phyloP scores from a whole-genome alignment of 2,329 filamentous ascomycete genomes.

The Colletotrichum phormii region DNA sequence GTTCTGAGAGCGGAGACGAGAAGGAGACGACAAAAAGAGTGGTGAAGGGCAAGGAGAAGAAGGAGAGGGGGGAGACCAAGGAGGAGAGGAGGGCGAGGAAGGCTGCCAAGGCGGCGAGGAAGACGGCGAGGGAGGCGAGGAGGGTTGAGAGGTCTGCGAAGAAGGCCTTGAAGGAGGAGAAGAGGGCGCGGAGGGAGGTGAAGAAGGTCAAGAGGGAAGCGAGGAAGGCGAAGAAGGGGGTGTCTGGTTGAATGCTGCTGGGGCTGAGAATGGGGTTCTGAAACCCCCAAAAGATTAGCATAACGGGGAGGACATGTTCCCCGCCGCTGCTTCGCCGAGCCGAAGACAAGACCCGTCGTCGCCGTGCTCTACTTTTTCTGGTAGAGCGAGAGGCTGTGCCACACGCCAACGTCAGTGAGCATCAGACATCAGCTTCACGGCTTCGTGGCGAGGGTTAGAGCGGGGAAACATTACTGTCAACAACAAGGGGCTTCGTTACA shows the following conservation, averaged over 20 bases:
- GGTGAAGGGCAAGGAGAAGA: constrained; percentile 68
- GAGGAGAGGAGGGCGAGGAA: constrained; percentile 49
- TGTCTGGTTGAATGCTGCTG: constrained; percentile 17
- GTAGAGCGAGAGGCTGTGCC: background rate
- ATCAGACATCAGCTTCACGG: background rate
- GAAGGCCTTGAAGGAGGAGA: constrained; percentile 48
- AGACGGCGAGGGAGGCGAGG: constrained; percentile 38
- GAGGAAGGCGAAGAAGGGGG: constrained; percentile 18
- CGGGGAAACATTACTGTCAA: background rate
- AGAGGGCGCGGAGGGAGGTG: constrained; percentile 48
- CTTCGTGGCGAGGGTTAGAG: background rate
- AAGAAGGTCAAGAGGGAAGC: constrained; percentile 46
- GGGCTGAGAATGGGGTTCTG: background rate
- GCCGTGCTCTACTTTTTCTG: background rate
- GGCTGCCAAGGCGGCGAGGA: constrained; percentile 46
- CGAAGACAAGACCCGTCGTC: background rate
- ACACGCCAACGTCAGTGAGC: background rate
- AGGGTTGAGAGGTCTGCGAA: constrained; percentile 45
- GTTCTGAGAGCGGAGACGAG: constrained; percentile 4
- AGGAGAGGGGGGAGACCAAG: constrained; percentile 41
- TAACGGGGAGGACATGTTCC: background rate
- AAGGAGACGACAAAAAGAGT: constrained; percentile 45
- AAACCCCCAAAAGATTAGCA: background rate
- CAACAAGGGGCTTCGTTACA: background rate
- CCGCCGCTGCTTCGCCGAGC: background rate